Base-by-base conservation (phyloP, 192 early-diverging fungal species). In the Coemansia sp. region DNA sequence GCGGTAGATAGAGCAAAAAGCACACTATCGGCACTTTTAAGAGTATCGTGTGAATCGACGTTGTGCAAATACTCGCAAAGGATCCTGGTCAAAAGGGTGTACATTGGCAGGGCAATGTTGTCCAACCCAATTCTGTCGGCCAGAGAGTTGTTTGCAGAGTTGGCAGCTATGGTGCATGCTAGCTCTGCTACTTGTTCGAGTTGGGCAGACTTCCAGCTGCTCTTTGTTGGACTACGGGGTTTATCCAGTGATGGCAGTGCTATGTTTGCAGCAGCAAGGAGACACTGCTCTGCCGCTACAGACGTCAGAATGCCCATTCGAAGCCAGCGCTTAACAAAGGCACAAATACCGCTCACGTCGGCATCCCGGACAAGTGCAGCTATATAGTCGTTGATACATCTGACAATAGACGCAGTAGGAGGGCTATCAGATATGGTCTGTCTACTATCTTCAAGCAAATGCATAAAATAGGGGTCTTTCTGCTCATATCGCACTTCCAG, bases 381-480 rank as follows among this genome's bases (percentile, higher is more conserved):
- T 6, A 55, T 55, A 16, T 55, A 55, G 28, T 14, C 29, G 5
- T 18, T 30, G 52, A 55, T 55, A 30, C 52, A 55, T 16, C 29
- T 55, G 22, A 55, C 52, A 8, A 55, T 25, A 16, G 52, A 28
- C 52, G 17, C 28, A 29, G 22, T 30, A 4, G 4, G 28, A 7
- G 11, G 6, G 7, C 8, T 25, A 30, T 55, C 52, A 7, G 52
- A 29, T 14, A 29, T 31, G 52, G 10, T 10, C 11, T 55, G 22
- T 7, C 22, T 3, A 14, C 11, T 55, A 10, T 29, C 28, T 2
- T 8, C 25, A 6, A 55, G 22, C 28, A 55, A 16, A 30, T 55
- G 52, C 52, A 55, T 5, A 6, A 55, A 29, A 30, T 55, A 55
- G 52, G 52, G 52, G 17, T 55, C 52, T 11, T 30, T 25, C 52